Evolutionary conservation across 768 basidiomycete species (phyloP), one percentile per base, ranked within the genome.

Genomic region (Psilocybe cubensis): DNA sequence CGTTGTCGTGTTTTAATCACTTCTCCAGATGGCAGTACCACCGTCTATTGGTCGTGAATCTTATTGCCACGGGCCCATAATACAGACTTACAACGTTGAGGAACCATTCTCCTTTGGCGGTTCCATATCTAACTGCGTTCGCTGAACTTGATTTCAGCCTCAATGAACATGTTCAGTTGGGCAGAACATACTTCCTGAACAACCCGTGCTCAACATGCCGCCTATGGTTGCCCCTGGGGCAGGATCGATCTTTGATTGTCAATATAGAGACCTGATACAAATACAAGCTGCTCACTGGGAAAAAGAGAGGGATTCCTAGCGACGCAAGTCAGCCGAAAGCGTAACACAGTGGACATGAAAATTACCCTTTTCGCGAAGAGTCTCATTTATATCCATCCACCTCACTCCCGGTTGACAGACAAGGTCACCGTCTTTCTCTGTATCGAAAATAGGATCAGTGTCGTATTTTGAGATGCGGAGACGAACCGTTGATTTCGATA

Each of bases 41-140:
- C 90, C 0, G 93, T 96, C 88, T 94, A n/a, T 58, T 23, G 20
- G 23, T 18, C 25, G 12, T 4, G 8, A n/a, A 27, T 28, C 18
- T 52, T 29, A 28, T 14, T 35, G 28, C n/a, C n/a, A n/a, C n/a
- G n/a, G n/a, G n/a, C n/a, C n/a, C n/a, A n/a, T n/a, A n/a, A n/a
- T n/a, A n/a, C n/a, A n/a, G 31, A 58, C 68, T 27, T 66, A 92
- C 92, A 21, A 83, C 83, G 63, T 94, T 95, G 40, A 96, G 75
- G 66, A 96, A 92, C 94, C 93, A 95, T 73, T 95, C 93, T 0
- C 79, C 91, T 67, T 89, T 92, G 0, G 92, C 93, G 6, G 93
- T 96, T 9, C 92, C 94, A 66, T 94, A 96, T 21, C 92, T 76
- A 1, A 92, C 91, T 1, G 91, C 89, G 62, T 91, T 92, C 0